Percentiles rank a stretch among this genome's conserved stretches.
Evolutionary conservation across 441 rosid genomes (phyloP).

Genomic region (Bocquillonia castaneifolia): DNA sequence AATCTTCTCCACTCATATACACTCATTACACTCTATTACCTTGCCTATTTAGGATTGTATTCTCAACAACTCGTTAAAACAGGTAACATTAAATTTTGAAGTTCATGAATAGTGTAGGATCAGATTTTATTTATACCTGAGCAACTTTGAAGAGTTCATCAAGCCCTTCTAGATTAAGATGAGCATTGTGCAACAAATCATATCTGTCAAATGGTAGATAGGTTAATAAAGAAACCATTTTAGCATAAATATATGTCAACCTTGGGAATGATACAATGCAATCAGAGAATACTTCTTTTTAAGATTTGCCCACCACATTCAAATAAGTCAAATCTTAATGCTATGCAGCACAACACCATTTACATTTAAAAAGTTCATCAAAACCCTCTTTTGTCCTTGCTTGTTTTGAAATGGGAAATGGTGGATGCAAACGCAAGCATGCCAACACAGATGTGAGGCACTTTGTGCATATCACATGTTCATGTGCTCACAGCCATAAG

Average conservation of each 20-base stretch:
- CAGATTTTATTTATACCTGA: constrained; percentile 54
- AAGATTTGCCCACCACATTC: not conserved
- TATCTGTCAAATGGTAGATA: constrained; percentile 45
- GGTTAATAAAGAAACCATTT: constrained; percentile 13
- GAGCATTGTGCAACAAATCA: constrained; percentile 97
- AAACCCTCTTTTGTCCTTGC: not conserved
- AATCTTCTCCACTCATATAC: too few species aligned
- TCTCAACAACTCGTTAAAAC: not conserved
- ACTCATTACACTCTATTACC: too few species aligned
- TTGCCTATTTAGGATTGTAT: too few species aligned
- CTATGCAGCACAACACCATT: constrained; percentile 3
- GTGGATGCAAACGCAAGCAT: not conserved
- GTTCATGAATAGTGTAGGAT: not conserved
- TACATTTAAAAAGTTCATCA: not conserved
- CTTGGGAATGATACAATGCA: not conserved
- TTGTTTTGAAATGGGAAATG: not conserved
- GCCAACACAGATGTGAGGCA: not conserved
- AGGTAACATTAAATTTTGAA: not conserved
- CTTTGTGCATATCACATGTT: not conserved
- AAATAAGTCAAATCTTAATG: not conserved
- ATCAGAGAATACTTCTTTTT: not conserved
- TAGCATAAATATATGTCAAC: constrained; percentile 5
- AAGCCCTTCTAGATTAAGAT: constrained; percentile 88
- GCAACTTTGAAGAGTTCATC: constrained; percentile 96
- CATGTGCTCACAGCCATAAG: not conserved